Base-by-base conservation (phyloP, 257 asterid species). In the Coffea eugenioides region DNA sequence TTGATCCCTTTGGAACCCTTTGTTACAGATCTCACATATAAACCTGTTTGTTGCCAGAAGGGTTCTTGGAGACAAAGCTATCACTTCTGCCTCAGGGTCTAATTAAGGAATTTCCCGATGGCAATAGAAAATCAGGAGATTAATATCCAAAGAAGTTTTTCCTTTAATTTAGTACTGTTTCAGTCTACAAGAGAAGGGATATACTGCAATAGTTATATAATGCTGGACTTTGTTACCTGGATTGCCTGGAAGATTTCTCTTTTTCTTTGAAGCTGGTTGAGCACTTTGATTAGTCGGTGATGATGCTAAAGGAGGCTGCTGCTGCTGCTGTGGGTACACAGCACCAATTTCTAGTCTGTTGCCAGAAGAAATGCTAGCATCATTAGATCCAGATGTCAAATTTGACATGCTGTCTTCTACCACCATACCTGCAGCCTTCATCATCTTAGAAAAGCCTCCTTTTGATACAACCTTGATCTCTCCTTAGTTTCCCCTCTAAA, bases 51-150 rank as follows among this genome's bases (percentile, higher is more conserved):
- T 91, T 76, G 97, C 97, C 90, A 91, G 81, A 0, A 91, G 91
- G 25, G 91, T 73, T 81, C 81, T 79, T 21, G 97, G 97, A 3
- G 97, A 88, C 23, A 91, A 65, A 39, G 94, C 93, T 71, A 91
- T 83, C 77, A 91, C 97, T 79, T 91, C 97, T 1, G 97, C 88
- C 25, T 89, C 94, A 9, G 97, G 97, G 83, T 91, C 97, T 91
- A 49, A 69, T 59, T 46, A 27, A 81, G 31, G 49, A 43, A 76
- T 45, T 68, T 20, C 46, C 27, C 12, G 11, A 0, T 18, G 31
- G 31, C 10, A 69, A 25, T 4, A 25, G 3, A 65, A 3, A 12
- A 10, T 62, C 25, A 62, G 8, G 36, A 62, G 14, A n/a, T 62
- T 62, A n/a, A 62, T 23, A 23, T 62, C 68, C 68, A 62, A 62